phyloP scores from a whole-genome alignment of 163 green algal genomes.

The Chlamydomonas reinhardtii region DNA sequence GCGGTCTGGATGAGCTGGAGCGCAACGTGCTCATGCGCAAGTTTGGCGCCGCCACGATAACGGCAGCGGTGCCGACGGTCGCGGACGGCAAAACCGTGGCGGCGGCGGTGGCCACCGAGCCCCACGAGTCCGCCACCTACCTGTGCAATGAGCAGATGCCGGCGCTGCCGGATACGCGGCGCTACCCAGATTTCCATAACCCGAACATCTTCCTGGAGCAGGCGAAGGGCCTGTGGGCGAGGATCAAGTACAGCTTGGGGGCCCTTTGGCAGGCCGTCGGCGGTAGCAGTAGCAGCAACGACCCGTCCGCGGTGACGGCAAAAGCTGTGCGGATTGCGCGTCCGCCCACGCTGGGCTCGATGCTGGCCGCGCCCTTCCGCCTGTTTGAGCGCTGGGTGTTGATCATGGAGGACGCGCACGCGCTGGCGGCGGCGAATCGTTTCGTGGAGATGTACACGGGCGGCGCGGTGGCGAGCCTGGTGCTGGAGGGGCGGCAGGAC shows the following conservation, averaged over 20 bases:
- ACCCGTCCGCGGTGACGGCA: background rate
- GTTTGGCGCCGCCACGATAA: background rate
- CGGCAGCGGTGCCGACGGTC: background rate
- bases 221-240: background rate
- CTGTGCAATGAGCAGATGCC: background rate
- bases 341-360: background rate
- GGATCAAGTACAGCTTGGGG: too few relatives aligned
- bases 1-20: constrained; percentile 21
- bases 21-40: constrained; percentile 8
- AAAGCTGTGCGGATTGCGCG: background rate
- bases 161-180: background rate
- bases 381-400: background rate
- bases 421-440: constrained; percentile 38
- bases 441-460: constrained; percentile 51
- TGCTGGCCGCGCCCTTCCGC: background rate
- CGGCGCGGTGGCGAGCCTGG: constrained; percentile 24
- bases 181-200: constrained; percentile 33
- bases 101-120: background rate
- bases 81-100: background rate
- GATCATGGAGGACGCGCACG: constrained; percentile 7
- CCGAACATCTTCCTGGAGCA: constrained; percentile 34
- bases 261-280: background rate
- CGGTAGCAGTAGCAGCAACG: too few relatives aligned
- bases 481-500: background rate
- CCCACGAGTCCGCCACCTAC: background rate